Conservation (phyloP, 176 grass and related monocot species). For the Saccharum officinarum region DNA sequence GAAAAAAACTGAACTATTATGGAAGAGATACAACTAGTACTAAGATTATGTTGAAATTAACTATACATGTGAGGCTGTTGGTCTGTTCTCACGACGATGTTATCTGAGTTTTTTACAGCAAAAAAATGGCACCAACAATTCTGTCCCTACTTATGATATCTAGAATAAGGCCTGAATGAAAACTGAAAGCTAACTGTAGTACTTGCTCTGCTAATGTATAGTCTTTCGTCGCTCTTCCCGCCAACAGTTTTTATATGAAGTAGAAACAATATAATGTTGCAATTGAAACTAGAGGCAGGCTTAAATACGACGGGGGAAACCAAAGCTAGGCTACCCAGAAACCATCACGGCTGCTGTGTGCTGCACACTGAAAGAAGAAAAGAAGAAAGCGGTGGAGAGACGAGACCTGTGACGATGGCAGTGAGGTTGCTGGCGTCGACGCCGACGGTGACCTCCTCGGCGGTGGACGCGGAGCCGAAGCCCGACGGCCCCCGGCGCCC, state of each 20-base stretch:
- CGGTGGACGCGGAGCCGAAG: constrained; percentile 61
- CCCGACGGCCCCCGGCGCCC: constrained; percentile 44
- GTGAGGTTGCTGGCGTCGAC: constrained; percentile 75
- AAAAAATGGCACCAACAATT: too few relatives aligned
- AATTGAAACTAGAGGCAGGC: background rate
- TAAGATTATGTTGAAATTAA: background rate
- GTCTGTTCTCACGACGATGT: too few relatives aligned
- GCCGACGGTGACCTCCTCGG: constrained; percentile 74
- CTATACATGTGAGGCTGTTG: background rate
- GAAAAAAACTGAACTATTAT: background rate
- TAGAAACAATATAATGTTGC: background rate
- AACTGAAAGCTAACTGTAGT: too few relatives aligned
- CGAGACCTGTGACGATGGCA: constrained; percentile 70
- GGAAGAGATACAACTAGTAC: background rate
- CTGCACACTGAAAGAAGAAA: background rate
- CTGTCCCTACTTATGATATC: too few relatives aligned
- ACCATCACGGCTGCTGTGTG: background rate
- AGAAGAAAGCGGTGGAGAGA: too few relatives aligned
- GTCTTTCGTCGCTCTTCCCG: too few relatives aligned
- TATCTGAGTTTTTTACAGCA: too few relatives aligned
- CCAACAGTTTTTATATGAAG: too few relatives aligned
- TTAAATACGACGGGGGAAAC: background rate
- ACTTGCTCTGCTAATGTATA: too few relatives aligned
- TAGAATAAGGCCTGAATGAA: too few relatives aligned
- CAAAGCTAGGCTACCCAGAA: background rate